phyloP scores from a whole-genome alignment of 805 yeast species.

The Zygosaccharomyces bailii region DNA sequence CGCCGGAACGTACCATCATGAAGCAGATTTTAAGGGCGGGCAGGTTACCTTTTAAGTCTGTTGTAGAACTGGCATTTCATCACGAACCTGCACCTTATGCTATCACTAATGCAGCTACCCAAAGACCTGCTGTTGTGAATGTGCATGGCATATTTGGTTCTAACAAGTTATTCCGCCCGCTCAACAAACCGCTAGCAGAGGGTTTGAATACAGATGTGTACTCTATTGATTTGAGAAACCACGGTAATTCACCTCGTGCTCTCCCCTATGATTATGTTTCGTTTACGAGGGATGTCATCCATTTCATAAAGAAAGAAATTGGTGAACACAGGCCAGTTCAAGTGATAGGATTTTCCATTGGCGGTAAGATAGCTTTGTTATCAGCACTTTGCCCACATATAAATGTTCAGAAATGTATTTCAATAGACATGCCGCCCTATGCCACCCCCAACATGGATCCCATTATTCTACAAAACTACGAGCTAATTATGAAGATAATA shows the following conservation, averaged over 20 bases:
- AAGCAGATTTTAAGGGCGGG: conserved; percentile 10
- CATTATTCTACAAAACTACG: conserved; percentile 23
- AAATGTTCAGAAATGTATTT: conserved; percentile 40
- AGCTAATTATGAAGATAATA: conserved; percentile 22
- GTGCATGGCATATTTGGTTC: conserved; percentile 58
- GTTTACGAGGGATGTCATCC: conserved; percentile 43
- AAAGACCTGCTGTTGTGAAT: conserved; percentile 40
- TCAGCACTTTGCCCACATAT: conserved; percentile 35
- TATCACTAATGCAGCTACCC: neutral
- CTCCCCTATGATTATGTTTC: conserved; percentile 44
- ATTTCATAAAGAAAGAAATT: conserved; percentile 33
- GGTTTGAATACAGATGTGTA: conserved; percentile 36
- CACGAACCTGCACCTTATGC: conserved; percentile 15
- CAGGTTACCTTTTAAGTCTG: conserved; percentile 18
- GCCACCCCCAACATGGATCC: conserved; percentile 22
- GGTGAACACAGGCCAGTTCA: conserved; percentile 32
- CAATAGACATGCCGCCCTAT: conserved; percentile 40
- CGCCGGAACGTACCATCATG: too few relatives aligned
- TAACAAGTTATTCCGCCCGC: conserved; percentile 41
- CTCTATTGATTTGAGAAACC: conserved; percentile 53
- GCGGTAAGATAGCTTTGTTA: conserved; percentile 54
- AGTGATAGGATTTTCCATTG: conserved; percentile 56
- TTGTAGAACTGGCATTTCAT: conserved; percentile 24
- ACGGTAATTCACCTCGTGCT: conserved; percentile 48
- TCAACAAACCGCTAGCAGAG: conserved; percentile 38